phyloP scores from a whole-genome alignment of 129 eudicot genomes.

The Chrysanthemum lavandulifolium region DNA sequence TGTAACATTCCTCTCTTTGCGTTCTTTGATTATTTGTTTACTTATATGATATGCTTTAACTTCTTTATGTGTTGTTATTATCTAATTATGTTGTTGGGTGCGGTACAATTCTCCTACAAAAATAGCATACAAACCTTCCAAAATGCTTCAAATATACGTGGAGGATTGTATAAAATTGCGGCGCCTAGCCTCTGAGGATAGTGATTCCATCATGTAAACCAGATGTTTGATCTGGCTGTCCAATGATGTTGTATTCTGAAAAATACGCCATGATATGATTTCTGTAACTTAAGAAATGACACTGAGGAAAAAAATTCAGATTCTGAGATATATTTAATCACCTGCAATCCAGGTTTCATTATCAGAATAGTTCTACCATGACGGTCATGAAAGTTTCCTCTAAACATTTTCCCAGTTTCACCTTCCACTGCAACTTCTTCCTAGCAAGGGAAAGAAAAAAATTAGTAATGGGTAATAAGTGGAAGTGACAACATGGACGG shows the following conservation, averaged over 20 bases:
- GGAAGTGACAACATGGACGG: too few relatives aligned
- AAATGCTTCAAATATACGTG: constrained; percentile 70
- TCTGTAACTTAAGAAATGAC: too few relatives aligned
- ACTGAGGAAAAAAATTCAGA: too few relatives aligned
- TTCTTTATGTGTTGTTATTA: too few relatives aligned
- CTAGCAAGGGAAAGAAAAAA: constrained; percentile 34
- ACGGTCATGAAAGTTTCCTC: constrained; percentile 75
- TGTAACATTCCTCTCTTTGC: too few relatives aligned
- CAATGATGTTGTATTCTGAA: constrained; percentile 60
- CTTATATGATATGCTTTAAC: too few relatives aligned
- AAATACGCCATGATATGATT: not conserved
- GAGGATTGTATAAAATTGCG: constrained; percentile 62
- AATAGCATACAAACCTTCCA: constrained; percentile 54
- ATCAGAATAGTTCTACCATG: constrained; percentile 69
- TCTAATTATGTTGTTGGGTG: too few relatives aligned
- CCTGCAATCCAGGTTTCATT: constrained; percentile 78
- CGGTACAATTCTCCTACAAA: too few relatives aligned
- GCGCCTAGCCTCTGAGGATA: constrained; percentile 65
- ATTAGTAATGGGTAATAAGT: too few relatives aligned
- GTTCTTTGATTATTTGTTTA: too few relatives aligned
- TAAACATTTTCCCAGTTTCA: constrained; percentile 73
- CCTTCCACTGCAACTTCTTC: constrained; percentile 79
- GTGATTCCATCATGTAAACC: constrained; percentile 67
- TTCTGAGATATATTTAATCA: constrained; percentile 16
- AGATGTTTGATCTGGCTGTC: constrained; percentile 57